Percentiles rank a stretch among this genome's conserved stretches.
phyloP scores from a whole-genome alignment of 257 asterid genomes.

The Ehretia macrophylla region DNA sequence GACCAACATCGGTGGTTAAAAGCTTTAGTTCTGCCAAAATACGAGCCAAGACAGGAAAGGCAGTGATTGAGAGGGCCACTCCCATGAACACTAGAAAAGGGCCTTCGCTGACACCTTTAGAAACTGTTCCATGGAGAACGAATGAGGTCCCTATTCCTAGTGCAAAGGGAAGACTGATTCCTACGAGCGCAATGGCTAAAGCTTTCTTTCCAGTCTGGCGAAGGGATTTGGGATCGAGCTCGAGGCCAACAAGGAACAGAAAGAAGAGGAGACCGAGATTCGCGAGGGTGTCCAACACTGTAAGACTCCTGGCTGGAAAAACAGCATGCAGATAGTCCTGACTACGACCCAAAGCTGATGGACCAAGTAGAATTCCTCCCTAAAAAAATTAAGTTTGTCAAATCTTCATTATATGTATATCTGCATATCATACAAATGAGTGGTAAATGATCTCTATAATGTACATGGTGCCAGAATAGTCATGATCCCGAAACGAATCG shows the following conservation, averaged over 20 bases:
- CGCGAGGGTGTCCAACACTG: conserved; percentile 60
- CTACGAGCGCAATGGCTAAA: conserved; percentile 49
- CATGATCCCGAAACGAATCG: too few relatives aligned
- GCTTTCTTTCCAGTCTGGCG: conserved; percentile 57
- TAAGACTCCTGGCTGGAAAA: conserved; percentile 49
- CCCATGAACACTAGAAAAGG: conserved; percentile 69
- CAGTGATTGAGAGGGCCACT: conserved; percentile 64
- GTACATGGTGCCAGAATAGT: too few relatives aligned
- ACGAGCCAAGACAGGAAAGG: conserved; percentile 70
- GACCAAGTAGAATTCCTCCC: conserved; percentile 69
- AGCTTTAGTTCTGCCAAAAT: conserved; percentile 65
- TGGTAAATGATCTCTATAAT: too few relatives aligned
- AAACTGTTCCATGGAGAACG: conserved; percentile 43
- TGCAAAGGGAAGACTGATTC: conserved; percentile 51
- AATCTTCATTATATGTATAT: not conserved
- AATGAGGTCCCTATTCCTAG: conserved; percentile 62
- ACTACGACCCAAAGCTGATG: conserved; percentile 63
- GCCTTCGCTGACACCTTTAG: conserved; percentile 43
- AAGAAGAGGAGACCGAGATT: conserved; percentile 62
- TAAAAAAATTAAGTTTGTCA: conserved; percentile 15
- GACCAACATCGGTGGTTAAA: conserved; percentile 55
- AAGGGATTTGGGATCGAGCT: conserved; percentile 52
- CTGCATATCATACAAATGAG: too few relatives aligned
- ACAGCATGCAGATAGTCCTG: conserved; percentile 37
- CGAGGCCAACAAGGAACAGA: conserved; percentile 56